phyloP scores from a whole-genome alignment of 352 stramenopile species.

The Thalassiosira exigua region DNA sequence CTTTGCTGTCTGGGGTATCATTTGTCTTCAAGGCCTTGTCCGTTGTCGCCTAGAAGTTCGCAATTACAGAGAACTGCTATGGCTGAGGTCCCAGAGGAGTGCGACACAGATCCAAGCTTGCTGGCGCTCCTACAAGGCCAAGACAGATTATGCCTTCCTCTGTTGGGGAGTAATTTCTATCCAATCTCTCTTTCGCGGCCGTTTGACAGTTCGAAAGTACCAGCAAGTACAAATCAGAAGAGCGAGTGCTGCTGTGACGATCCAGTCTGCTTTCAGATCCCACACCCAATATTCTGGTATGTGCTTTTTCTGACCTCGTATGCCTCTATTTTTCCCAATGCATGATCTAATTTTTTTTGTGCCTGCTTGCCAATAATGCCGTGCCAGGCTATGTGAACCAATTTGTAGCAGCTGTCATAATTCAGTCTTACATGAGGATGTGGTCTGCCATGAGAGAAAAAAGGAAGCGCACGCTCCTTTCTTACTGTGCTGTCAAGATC shows the following conservation, averaged over 20 bases:
- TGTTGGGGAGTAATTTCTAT: neutral
- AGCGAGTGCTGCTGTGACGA: constrained; percentile 18
- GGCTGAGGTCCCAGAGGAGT: neutral
- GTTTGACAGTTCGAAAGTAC: neutral
- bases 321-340: no score
- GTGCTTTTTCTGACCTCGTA: no score
- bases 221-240: constrained; percentile 6
- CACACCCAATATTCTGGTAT: constrained; percentile 16
- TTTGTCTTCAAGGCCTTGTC: constrained; percentile 8
- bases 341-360: no score
- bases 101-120: neutral
- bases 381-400: constrained; percentile 6
- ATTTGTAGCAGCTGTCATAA: constrained; percentile 11
- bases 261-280: constrained; percentile 11
- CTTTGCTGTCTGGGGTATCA: neutral
- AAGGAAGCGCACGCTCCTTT: neutral
- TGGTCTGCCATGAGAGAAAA: constrained; percentile 7
- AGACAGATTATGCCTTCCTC: neutral
- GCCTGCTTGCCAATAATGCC: no score
- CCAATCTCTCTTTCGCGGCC: neutral
- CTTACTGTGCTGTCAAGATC: constrained; percentile 8
- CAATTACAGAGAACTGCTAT: constrained; percentile 12
- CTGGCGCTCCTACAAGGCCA: neutral
- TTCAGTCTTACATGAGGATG: constrained; percentile 16
- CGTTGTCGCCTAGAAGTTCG: constrained; percentile 2